Conservation (phyloP, 1,139 yeast genomes). For the Taphrina flavorubra region DNA sequence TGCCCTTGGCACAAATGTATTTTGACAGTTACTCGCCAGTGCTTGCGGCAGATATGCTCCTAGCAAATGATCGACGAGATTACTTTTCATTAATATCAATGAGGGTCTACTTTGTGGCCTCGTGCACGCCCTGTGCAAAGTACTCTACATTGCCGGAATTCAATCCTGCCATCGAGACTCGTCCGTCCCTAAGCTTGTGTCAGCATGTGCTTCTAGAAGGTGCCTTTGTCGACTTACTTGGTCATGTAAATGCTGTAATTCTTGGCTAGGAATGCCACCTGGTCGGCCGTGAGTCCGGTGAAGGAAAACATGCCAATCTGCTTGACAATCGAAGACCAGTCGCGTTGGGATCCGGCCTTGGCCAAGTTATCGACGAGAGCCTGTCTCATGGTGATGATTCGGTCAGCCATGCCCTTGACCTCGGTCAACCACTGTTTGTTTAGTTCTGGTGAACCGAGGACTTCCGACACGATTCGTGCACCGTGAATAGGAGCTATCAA, state of each 20-base stretch:
- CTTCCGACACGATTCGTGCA: conserved; percentile 83
- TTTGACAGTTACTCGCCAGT: too few species aligned
- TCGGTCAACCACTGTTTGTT: conserved; percentile 82
- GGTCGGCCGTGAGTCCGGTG: conserved; percentile 80
- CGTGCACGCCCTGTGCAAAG: conserved; percentile 83
- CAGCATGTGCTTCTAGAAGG: not conserved
- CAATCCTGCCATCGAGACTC: conserved; percentile 94
- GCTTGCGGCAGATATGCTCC: too few species aligned
- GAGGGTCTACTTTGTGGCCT: conserved; percentile 54
- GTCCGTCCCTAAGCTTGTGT: conserved; percentile 62
- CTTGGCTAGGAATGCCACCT: conserved; percentile 77
- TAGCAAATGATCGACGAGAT: too few species aligned
- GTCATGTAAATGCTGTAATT: conserved; percentile 74
- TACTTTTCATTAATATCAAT: not conserved
- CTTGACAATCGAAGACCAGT: conserved; percentile 89
- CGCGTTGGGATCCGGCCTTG: conserved; percentile 75
- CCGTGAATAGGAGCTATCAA: conserved; percentile 80
- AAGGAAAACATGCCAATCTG: conserved; percentile 98
- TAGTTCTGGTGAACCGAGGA: conserved; percentile 69
- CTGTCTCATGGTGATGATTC: conserved; percentile 79
- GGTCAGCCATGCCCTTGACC: conserved; percentile 82
- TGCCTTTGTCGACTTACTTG: not conserved
- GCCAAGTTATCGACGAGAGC: conserved; percentile 66
- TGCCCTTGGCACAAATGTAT: too few species aligned
- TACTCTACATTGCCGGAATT: conserved; percentile 77